A percentile compares a stretch with the other conserved stretches of the same genome.
phyloP scores from a whole-genome alignment of 2,329 filamentous ascomycete genomes.

The Coleophoma cylindrospora region DNA sequence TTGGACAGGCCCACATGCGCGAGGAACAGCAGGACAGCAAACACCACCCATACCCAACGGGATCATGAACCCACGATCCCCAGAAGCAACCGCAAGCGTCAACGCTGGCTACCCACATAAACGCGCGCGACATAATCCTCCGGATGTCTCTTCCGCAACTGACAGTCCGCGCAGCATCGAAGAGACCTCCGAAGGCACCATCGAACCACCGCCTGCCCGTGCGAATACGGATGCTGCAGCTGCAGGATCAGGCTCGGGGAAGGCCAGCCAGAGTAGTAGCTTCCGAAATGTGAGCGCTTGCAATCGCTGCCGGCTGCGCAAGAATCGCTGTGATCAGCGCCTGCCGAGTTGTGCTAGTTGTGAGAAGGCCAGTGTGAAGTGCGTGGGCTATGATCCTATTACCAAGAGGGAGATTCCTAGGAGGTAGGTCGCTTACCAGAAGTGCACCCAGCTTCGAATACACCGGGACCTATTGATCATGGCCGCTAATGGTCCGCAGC shows the following conservation, averaged over 20 bases:
- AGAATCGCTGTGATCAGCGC: slow-evolving; percentile 93
- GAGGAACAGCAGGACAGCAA: no score
- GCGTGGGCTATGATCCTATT: slow-evolving; percentile 94
- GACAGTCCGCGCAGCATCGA: slow-evolving; percentile 17
- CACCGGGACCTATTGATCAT: slow-evolving; percentile 1
- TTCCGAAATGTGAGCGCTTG: slow-evolving; percentile 92
- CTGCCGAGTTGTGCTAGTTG: slow-evolving; percentile 87
- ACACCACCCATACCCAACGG: not conserved
- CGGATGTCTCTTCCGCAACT: slow-evolving; percentile 21
- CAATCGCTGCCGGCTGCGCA: slow-evolving; percentile 85
- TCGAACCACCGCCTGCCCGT: not conserved
- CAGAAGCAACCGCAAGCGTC: slow-evolving; percentile 38
- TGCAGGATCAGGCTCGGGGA: slow-evolving; percentile 34
- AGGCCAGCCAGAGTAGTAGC: slow-evolving; percentile 54
- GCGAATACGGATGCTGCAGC: slow-evolving; percentile 7
- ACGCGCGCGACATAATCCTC: slow-evolving; percentile 50
- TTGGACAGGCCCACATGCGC: no score
- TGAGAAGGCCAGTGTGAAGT: slow-evolving; percentile 86
- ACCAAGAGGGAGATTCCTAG: slow-evolving; percentile 93
- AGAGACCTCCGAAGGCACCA: slow-evolving; percentile 2
- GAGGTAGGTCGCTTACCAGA: slow-evolving; percentile 34
- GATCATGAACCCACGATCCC: slow-evolving; percentile 40
- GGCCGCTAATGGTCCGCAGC: slow-evolving; percentile 33
- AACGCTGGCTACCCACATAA: slow-evolving; percentile 42
- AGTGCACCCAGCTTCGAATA: not conserved